These are phyloP conservation scores for Toxicodendron radicans DNA, from an alignment of 345 rosid genomes.

Conservation along the genomic window DNA sequence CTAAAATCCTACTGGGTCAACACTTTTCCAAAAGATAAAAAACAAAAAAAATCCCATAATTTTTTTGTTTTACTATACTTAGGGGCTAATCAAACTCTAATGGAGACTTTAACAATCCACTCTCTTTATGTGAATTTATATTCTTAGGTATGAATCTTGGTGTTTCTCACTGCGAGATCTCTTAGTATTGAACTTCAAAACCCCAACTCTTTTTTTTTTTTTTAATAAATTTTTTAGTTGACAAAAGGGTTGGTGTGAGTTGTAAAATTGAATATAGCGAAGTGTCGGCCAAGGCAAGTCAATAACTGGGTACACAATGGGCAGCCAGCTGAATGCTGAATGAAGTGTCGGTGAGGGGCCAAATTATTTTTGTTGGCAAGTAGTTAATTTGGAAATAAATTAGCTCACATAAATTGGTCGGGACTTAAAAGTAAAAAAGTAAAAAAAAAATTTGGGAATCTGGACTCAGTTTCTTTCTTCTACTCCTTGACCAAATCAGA, in stretches of 20 bases:
- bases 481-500: not conserved
- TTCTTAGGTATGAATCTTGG: too few relatives aligned
- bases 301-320: not conserved
- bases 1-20: not conserved
- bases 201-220: too few relatives aligned
- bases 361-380: not conserved
- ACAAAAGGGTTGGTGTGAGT: not conserved
- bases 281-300: slow-evolving; percentile 14
- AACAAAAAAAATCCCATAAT: too few relatives aligned
- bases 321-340: not conserved
- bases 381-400: not conserved
- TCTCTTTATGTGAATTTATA: too few relatives aligned
- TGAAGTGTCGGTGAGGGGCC: slow-evolving; percentile 10
- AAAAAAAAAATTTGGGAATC: not conserved
- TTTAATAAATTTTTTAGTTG: not conserved
- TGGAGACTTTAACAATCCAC: too few relatives aligned
- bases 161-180: too few relatives aligned
- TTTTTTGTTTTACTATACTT: too few relatives aligned
- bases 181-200: too few relatives aligned
- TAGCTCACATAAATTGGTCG: not conserved
- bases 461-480: not conserved
- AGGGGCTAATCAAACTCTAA: too few relatives aligned
- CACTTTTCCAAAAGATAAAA: too few relatives aligned
- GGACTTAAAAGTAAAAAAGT: too few relatives aligned
- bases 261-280: not conserved